These are phyloP conservation scores for Aspergillus heteromorphus DNA, from an alignment of 495 filamentous ascomycete species.

Conservation along the genomic window DNA sequence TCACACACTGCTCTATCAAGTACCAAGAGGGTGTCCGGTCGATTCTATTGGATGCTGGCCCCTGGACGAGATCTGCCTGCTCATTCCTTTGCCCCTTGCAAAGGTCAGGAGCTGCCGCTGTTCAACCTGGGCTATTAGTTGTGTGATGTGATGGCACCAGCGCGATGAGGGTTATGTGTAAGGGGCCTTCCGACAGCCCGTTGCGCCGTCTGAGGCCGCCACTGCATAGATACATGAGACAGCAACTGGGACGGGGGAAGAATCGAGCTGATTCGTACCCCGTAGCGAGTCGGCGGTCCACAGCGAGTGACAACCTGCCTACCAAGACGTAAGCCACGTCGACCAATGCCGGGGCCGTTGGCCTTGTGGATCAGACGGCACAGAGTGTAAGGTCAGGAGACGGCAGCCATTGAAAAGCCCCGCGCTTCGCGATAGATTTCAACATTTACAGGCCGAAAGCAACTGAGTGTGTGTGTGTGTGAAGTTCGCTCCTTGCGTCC, in stretches of 20 bases:
- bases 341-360: background rate
- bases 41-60: background rate
- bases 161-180: slow-evolving; percentile 1
- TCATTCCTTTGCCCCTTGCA: slow-evolving; percentile 6
- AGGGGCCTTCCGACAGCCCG: background rate
- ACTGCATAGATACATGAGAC: background rate
- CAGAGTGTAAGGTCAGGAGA: background rate
- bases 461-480: background rate
- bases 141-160: background rate
- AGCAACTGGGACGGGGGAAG: background rate
- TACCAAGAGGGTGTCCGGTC: background rate
- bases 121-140: background rate
- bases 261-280: background rate
- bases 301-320: background rate
- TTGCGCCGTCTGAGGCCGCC: background rate
- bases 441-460: background rate
- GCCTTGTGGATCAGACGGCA: background rate
- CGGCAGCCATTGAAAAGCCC: background rate
- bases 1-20: background rate
- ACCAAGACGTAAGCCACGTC: slow-evolving; percentile 1
- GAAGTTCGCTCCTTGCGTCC: slow-evolving; percentile 2
- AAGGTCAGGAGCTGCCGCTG: slow-evolving; percentile 3
- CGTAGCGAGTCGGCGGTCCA: background rate
- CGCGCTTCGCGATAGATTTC: slow-evolving; percentile 10
- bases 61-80: background rate